Percentiles rank a stretch among this genome's conserved stretches.
Evolutionary conservation across 352 stramenopile species (phyloP).

Genomic region (Lagenidium sp.): DNA sequence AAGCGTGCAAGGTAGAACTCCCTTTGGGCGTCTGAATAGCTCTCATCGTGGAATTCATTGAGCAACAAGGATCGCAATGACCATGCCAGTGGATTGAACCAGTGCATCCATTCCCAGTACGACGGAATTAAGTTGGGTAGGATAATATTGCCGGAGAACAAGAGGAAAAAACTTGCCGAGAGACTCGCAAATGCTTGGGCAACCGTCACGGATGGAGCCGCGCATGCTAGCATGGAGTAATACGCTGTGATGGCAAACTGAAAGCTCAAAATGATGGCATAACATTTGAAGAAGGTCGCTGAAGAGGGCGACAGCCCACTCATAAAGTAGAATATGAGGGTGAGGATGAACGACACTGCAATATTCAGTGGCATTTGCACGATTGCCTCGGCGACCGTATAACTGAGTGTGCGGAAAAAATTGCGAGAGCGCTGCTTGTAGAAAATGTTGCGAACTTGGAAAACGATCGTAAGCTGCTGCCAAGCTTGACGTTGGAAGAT

Average conservation of each 20-base stretch:
- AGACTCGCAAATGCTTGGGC: slow-evolving; percentile 22
- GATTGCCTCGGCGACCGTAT: slow-evolving; percentile 44
- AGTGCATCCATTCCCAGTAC: slow-evolving; percentile 47
- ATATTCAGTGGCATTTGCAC: slow-evolving; percentile 40
- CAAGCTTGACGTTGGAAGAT: slow-evolving; percentile 46
- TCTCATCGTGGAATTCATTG: slow-evolving; percentile 22
- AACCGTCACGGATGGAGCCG: slow-evolving; percentile 27
- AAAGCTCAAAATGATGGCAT: slow-evolving; percentile 59
- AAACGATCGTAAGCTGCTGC: slow-evolving; percentile 58
- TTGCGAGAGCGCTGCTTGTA: slow-evolving; percentile 81
- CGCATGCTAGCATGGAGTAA: slow-evolving; percentile 31
- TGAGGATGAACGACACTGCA: slow-evolving; percentile 59
- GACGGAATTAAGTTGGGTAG: slow-evolving; percentile 31
- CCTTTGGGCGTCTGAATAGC: slow-evolving; percentile 12
- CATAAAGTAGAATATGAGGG: slow-evolving; percentile 70
- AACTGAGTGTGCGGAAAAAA: slow-evolving; percentile 75
- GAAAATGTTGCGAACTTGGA: slow-evolving; percentile 70
- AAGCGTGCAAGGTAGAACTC: slow-evolving; percentile 8
- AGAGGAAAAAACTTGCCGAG: slow-evolving; percentile 37
- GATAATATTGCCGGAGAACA: slow-evolving; percentile 55
- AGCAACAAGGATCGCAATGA: slow-evolving; percentile 29
- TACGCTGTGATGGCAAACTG: slow-evolving; percentile 35
- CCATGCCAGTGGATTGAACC: slow-evolving; percentile 42
- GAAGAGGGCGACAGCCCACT: slow-evolving; percentile 48
- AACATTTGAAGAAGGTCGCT: slow-evolving; percentile 57